Evolutionary conservation across 2,329 filamentous ascomycete genomes (phyloP).

Genomic region (Fusarium papillatum): DNA sequence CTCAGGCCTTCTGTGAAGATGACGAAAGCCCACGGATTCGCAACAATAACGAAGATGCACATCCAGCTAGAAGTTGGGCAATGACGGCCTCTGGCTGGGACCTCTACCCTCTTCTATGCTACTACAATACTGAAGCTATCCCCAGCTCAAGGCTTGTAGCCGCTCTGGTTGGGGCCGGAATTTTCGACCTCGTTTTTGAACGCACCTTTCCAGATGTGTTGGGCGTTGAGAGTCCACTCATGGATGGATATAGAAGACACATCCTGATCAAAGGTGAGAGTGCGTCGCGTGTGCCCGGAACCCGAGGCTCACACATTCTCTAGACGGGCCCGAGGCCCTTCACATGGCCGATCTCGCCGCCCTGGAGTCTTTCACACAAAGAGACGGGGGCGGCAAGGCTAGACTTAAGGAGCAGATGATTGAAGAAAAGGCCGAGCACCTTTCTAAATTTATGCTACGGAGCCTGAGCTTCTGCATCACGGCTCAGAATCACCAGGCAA

Average conservation of each 20-base stretch:
- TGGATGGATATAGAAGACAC: background rate
- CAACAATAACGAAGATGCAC: background rate
- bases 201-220: background rate
- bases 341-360: background rate
- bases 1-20: background rate
- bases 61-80: background rate
- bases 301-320: background rate
- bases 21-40: background rate
- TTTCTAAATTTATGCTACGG: background rate
- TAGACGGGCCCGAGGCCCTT: background rate
- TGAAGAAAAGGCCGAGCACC: background rate
- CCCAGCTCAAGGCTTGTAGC: background rate
- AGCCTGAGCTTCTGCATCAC: background rate
- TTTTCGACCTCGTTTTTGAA: constrained; percentile 4
- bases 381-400: background rate
- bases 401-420: background rate
- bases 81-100: background rate
- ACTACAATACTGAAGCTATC: background rate
- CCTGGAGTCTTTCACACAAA: background rate
- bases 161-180: background rate
- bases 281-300: fast-evolving
- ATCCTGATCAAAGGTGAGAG: background rate
- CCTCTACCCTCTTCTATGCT: background rate
- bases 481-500: background rate
- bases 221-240: background rate